Evolutionary conservation across 1,284 basidiomycete species (phyloP).

Genomic region (Marasmius oreades): DNA sequence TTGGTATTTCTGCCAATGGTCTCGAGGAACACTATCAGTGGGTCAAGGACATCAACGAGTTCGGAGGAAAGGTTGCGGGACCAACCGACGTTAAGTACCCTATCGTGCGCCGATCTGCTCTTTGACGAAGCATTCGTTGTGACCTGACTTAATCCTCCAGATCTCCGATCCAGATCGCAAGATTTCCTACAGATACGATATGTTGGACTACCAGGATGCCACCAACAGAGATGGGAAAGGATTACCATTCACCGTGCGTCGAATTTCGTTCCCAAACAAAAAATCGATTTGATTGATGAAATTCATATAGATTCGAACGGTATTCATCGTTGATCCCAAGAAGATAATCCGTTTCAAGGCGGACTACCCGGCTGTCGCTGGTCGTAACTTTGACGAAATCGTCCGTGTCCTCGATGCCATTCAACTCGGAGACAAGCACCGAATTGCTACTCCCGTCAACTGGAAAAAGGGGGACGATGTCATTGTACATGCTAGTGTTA

Average conservation of each 20-base stretch:
- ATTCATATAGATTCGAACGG: conserved; percentile 75
- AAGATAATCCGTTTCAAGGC: conserved; percentile 88
- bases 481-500: conserved; percentile 90
- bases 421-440: conserved; percentile 91
- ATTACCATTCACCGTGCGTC: conserved; percentile 71
- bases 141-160: conserved; percentile 32
- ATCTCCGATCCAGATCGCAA: conserved; percentile 91
- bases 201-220: conserved; percentile 93
- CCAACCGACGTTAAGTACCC: conserved; percentile 86
- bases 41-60: conserved; percentile 91
- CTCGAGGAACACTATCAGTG: conserved; percentile 85
- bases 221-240: conserved; percentile 95
- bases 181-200: conserved; percentile 86
- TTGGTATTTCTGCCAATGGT: conserved; percentile 92
- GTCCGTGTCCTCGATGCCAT: conserved; percentile 50
- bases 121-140: background rate
- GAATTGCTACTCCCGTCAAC: conserved; percentile 86
- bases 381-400: conserved; percentile 61
- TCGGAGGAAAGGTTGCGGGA: conserved; percentile 53
- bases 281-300: no score
- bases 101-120: conserved; percentile 56
- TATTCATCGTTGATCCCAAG: conserved; percentile 92
- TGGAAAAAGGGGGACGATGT: conserved; percentile 94
- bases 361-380: conserved; percentile 87
- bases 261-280: conserved; percentile 9